Base-by-base conservation (phyloP, 1,284 basidiomycete species). In the Stygiomarasmius scandens region DNA sequence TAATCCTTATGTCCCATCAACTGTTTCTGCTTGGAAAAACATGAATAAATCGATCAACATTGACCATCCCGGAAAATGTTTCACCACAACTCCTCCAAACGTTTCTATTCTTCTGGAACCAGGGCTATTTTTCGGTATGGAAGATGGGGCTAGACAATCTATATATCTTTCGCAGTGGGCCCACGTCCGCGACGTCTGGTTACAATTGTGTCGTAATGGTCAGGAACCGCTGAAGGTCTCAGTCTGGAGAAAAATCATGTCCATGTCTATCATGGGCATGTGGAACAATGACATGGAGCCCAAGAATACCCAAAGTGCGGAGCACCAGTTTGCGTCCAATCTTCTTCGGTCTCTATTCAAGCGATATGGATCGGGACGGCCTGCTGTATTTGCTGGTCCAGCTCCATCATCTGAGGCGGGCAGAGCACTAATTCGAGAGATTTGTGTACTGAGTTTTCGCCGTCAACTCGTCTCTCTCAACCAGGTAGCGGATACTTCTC, bases 371-470 rank as follows among this genome's bases (percentile, higher is more conserved):
- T 32, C 29, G 5, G 29, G 29, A 12, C 29, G 5, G 29, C 12
- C 29, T 55, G n/a, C n/a, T n/a, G n/a, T n/a, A n/a, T n/a, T n/a
- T n/a, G n/a, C n/a, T n/a, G n/a, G n/a, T n/a, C 29, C 29, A 5
- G 5, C 12, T 32, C 29, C 29, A 12, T 32, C 29, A 12, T 32
- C 29, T 6, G 29, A 32, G 6, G 6, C 5, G 29, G 29, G 6
- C 29, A 32, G 12, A 32, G 6, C 5, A 32, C 29, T 32, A 12
- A 32, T 32, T 24, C 23, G 48, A n/a, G 41, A 56, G 27, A 22
- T 56, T 36, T 50, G 16, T 5, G 32, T 56, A 24, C 20, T 51
- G 12, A 56, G 51, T 23, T 56, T 56, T 20, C 25, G 49, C 2
- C 38, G 23, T 22, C 22, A 56, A 46, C 34, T 56, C 6, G 20